Percentiles rank a stretch among this genome's conserved stretches.
Evolutionary conservation across 805 yeast genomes (phyloP).

Genomic region (Nakazawaea anatomiae): DNA sequence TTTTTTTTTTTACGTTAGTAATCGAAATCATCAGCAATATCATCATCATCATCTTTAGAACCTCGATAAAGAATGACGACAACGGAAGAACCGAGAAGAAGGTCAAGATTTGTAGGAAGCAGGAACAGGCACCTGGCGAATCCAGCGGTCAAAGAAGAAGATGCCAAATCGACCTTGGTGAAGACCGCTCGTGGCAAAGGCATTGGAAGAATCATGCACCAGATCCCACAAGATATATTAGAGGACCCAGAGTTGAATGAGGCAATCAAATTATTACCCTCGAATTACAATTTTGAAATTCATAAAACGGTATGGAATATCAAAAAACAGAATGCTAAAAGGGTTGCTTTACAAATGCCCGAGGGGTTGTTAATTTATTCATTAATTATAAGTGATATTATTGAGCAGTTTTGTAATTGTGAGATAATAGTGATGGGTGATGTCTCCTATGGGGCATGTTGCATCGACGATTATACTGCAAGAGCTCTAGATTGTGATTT

Average conservation of each 20-base stretch:
- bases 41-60: too few relatives aligned
- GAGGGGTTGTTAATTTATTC: constrained; percentile 91
- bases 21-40: too few relatives aligned
- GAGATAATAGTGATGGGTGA: constrained; percentile 97
- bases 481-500: constrained; percentile 89
- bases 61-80: not conserved
- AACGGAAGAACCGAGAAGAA: constrained; percentile 4
- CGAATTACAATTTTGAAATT: constrained; percentile 91
- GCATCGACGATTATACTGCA: constrained; percentile 96
- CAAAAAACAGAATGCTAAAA: constrained; percentile 60
- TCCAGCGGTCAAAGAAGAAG: not conserved
- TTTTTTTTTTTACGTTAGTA: too few relatives aligned
- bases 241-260: constrained; percentile 77
- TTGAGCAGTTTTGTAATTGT: constrained; percentile 84
- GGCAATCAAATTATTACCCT: constrained; percentile 76
- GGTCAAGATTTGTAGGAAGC: constrained; percentile 8
- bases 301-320: constrained; percentile 96
- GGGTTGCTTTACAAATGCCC: constrained; percentile 96
- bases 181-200: constrained; percentile 23
- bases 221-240: constrained; percentile 82
- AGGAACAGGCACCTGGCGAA: not conserved
- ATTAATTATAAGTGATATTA: constrained; percentile 81
- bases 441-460: constrained; percentile 97
- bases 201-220: constrained; percentile 66
- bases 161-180: constrained; percentile 14